Percentiles rank a stretch among this genome's conserved stretches.
Conservation (phyloP, 1,284 basidiomycete genomes). For the Bondarzewia mesenterica region DNA sequence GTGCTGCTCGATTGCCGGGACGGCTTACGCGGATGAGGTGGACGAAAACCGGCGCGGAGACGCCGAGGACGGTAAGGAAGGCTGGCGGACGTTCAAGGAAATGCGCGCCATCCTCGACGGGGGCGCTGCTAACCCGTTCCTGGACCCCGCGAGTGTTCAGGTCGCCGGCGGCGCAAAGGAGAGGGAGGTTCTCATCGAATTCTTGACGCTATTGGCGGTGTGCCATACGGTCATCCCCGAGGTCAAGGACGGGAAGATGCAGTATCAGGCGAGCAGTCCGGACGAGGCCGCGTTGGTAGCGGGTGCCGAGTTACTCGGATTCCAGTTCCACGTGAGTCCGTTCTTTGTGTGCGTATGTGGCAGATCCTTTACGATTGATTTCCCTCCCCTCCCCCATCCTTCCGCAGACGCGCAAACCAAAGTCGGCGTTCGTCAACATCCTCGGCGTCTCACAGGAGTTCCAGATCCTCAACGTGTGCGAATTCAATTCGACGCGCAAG, state of each 20-base stretch:
- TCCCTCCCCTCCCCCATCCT: conserved; percentile 1
- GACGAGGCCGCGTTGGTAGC: conserved; percentile 96
- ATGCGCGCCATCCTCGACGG: conserved; percentile 49
- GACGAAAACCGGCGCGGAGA: conserved; percentile 71
- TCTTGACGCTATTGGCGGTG: conserved; percentile 86
- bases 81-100: conserved; percentile 73
- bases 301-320: conserved; percentile 89
- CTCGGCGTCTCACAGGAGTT: conserved; percentile 73
- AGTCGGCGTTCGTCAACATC: conserved; percentile 86
- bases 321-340: conserved; percentile 82
- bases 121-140: conserved; percentile 42
- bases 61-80: conserved; percentile 47
- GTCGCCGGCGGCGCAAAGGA: conserved; percentile 26
- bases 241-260: conserved; percentile 73
- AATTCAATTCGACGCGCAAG: conserved; percentile 97
- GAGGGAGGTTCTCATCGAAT: conserved; percentile 69
- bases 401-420: conserved; percentile 89
- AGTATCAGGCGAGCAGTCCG: conserved; percentile 95
- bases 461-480: conserved; percentile 93
- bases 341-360: too few species aligned
- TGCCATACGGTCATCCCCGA: conserved; percentile 99
- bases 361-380: too few species aligned
- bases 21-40: conserved; percentile 83
- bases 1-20: conserved; percentile 84
- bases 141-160: conserved; percentile 34